Conservation (phyloP, 352 stramenopile genomes). For the Phytopythium oedochilum region DNA sequence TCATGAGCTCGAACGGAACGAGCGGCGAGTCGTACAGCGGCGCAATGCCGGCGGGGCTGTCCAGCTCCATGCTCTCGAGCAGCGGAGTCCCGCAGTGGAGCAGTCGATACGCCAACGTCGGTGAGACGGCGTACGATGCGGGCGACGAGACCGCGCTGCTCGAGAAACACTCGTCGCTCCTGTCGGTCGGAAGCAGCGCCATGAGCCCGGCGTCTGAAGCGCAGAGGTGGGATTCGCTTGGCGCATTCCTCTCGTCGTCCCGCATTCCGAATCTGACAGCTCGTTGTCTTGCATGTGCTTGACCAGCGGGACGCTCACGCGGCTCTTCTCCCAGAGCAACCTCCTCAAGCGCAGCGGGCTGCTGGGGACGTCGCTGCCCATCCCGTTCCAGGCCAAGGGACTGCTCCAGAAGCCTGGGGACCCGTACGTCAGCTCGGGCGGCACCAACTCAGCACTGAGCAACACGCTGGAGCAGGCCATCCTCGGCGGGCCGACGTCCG, state of each 20-base stretch:
- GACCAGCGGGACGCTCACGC: constrained; percentile 39
- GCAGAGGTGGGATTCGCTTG: constrained; percentile 5
- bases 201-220: constrained; percentile 27
- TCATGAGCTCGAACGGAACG: constrained; percentile 6
- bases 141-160: constrained; percentile 20
- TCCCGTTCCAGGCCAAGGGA: constrained; percentile 18
- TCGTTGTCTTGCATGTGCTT: neutral
- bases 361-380: constrained; percentile 24
- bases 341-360: constrained; percentile 44
- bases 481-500: constrained; percentile 27
- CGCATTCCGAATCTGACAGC: neutral
- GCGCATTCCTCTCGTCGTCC: neutral
- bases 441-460: constrained; percentile 26
- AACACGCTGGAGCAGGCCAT: constrained; percentile 73
- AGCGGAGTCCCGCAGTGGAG: neutral
- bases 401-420: constrained; percentile 39
- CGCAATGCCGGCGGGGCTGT: neutral
- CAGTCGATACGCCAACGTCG: constrained; percentile 21
- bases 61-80: constrained; percentile 1
- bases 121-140: constrained; percentile 26
- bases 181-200: constrained; percentile 30
- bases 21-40: constrained; percentile 6
- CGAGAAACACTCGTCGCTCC: constrained; percentile 20
- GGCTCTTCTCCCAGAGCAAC: constrained; percentile 55
- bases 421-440: constrained; percentile 34